Conservation (phyloP, 805 yeast genomes). For the Candida silvatica region DNA sequence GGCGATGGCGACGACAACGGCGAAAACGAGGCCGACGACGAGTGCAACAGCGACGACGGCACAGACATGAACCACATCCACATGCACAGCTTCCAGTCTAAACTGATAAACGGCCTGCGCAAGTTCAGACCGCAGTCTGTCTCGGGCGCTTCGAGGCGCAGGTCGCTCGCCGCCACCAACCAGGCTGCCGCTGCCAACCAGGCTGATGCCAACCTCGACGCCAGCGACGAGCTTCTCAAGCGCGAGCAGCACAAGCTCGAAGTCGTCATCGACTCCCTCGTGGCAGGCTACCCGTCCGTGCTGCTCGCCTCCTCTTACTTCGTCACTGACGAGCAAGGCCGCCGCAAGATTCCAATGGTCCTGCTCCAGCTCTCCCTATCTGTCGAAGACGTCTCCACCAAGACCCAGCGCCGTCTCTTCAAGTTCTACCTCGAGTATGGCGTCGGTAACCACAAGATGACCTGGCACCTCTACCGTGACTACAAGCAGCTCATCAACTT, state of each 20-base stretch:
- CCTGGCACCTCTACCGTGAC: conserved; percentile 73
- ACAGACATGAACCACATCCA: not conserved
- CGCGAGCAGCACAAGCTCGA: conserved; percentile 20
- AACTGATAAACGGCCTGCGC: not conserved
- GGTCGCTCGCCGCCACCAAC: no score
- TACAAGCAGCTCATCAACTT: conserved; percentile 64
- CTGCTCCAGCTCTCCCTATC: conserved; percentile 63
- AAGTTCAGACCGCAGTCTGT: no score
- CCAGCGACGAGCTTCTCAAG: conserved; percentile 12
- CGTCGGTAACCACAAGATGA: conserved; percentile 64
- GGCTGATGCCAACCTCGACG: not conserved
- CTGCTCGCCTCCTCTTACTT: conserved; percentile 68
- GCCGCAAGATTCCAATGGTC: conserved; percentile 74
- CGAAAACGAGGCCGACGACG: not conserved
- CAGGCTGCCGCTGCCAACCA: no score
- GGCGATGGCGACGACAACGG: not conserved
- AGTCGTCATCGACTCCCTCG: conserved; percentile 38
- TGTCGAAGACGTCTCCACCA: conserved; percentile 40
- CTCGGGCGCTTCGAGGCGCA: no score
- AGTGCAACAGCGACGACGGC: not conserved
- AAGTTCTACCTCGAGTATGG: conserved; percentile 85
- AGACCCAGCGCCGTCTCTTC: conserved; percentile 29
- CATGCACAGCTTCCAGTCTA: not conserved
- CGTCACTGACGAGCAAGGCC: conserved; percentile 66
- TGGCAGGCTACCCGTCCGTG: conserved; percentile 67